Conservation (phyloP, 192 early-diverging fungal species). For the Glomus cerebriforme region DNA sequence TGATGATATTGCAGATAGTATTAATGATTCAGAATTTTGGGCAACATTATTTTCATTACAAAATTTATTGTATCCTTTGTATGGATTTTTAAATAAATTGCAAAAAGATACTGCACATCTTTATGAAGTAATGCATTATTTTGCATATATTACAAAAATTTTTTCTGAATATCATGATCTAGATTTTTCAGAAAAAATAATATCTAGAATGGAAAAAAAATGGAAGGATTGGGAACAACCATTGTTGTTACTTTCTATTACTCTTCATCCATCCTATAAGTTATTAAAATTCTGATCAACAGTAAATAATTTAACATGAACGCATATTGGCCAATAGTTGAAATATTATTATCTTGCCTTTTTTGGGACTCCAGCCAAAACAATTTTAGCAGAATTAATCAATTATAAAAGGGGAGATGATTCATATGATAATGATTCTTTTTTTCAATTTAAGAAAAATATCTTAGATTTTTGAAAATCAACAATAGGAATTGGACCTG, state of each 20-base stretch:
- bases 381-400: too few species aligned
- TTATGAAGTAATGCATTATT: slow-evolving; percentile 13
- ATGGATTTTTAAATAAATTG: not conserved
- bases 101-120: not conserved
- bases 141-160: slow-evolving; percentile 2
- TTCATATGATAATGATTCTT: too few species aligned
- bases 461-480: too few species aligned
- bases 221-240: not conserved
- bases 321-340: too few species aligned
- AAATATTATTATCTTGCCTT: too few species aligned
- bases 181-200: not conserved
- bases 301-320: not conserved
- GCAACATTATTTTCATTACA: slow-evolving; percentile 12
- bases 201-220: slow-evolving; percentile 11
- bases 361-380: too few species aligned
- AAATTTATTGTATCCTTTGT: slow-evolving; percentile 12
- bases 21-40: slow-evolving; percentile 14
- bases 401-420: too few species aligned
- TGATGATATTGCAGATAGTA: slow-evolving; percentile 4
- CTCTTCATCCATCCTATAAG: slow-evolving; percentile 1
- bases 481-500: too few species aligned
- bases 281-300: slow-evolving; percentile 1
- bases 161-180: not conserved
- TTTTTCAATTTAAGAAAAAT: too few species aligned
- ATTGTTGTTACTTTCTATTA: not conserved